These are phyloP conservation scores for Coemansia sp. DNA, from an alignment of 192 early-diverging fungal species.

Conservation along the genomic window DNA sequence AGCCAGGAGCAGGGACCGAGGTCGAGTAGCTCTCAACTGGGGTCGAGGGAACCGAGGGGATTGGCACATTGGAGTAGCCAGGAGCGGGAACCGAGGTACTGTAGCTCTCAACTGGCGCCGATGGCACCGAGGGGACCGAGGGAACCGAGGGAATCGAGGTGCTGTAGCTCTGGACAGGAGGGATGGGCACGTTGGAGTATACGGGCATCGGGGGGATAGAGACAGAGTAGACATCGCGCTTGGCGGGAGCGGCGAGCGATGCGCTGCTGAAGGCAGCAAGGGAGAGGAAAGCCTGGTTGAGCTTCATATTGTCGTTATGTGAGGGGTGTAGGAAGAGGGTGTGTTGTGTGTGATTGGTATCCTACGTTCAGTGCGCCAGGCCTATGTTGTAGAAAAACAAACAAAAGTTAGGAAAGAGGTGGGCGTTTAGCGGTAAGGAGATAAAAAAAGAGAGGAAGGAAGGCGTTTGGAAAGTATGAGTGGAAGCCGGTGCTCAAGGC, in stretches of 20 bases:
- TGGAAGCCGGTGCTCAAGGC: neutral
- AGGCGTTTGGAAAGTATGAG: slow-evolving; percentile 3
- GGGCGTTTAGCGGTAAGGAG: slow-evolving; percentile 12
- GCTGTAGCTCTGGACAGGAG: slow-evolving; percentile 4
- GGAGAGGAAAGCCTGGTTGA: slow-evolving; percentile 53
- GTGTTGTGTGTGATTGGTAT: slow-evolving; percentile 30
- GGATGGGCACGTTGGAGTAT: slow-evolving; percentile 12
- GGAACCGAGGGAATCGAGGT: neutral
- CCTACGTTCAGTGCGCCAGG: slow-evolving; percentile 52
- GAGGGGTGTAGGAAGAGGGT: slow-evolving; percentile 25
- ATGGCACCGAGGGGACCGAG: neutral
- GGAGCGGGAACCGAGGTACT: no score
- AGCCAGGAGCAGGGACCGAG: neutral
- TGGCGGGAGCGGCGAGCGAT: slow-evolving; percentile 37
- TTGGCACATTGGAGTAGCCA: neutral
- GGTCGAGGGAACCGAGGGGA: no score
- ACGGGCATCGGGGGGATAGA: neutral
- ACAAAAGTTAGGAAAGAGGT: slow-evolving; percentile 6
- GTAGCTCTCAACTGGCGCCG: no score
- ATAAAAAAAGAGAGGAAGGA: neutral
- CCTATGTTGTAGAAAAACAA: slow-evolving; percentile 36
- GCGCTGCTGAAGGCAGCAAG: slow-evolving; percentile 53
- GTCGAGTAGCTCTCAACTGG: slow-evolving; percentile 2
- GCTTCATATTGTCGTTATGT: slow-evolving; percentile 54
- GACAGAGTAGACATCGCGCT: slow-evolving; percentile 20